Percentiles rank a stretch among this genome's conserved stretches.
Evolutionary conservation across 2,329 filamentous ascomycete genomes (phyloP).

Genomic region (Colletotrichum sp.): DNA sequence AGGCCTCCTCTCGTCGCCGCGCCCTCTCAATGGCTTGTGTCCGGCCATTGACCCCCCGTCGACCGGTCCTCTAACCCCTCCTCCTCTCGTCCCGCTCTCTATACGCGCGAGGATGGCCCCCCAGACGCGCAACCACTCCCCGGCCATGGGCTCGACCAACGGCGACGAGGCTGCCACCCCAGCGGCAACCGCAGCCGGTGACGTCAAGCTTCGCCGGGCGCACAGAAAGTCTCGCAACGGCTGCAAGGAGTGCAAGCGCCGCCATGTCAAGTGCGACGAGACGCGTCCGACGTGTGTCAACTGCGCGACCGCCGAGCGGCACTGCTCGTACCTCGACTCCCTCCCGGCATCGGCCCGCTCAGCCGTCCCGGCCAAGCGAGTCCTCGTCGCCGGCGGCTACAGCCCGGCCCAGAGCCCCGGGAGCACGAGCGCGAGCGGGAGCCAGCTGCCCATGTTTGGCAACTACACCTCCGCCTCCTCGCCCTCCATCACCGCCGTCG

Average conservation of each 20-base stretch:
- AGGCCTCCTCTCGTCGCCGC: background rate
- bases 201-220: conserved; percentile 36
- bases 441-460: background rate
- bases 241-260: conserved; percentile 43
- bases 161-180: conserved; percentile 12
- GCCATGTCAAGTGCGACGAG: conserved; percentile 50
- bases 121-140: background rate
- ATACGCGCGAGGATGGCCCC: background rate
- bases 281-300: conserved; percentile 42
- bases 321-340: conserved; percentile 34
- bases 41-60: background rate
- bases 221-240: conserved; percentile 46
- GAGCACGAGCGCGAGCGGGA: background rate
- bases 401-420: background rate
- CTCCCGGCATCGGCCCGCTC: background rate
- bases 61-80: background rate
- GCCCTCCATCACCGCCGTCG: background rate
- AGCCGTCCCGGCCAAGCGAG: background rate
- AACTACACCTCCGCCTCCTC: background rate
- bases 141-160: conserved; percentile 9
- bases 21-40: background rate
- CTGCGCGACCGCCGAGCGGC: conserved; percentile 39
- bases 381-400: background rate
- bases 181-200: background rate
- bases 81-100: background rate